phyloP scores from a whole-genome alignment of 805 yeast species.

The Geotrichum ghanense region DNA sequence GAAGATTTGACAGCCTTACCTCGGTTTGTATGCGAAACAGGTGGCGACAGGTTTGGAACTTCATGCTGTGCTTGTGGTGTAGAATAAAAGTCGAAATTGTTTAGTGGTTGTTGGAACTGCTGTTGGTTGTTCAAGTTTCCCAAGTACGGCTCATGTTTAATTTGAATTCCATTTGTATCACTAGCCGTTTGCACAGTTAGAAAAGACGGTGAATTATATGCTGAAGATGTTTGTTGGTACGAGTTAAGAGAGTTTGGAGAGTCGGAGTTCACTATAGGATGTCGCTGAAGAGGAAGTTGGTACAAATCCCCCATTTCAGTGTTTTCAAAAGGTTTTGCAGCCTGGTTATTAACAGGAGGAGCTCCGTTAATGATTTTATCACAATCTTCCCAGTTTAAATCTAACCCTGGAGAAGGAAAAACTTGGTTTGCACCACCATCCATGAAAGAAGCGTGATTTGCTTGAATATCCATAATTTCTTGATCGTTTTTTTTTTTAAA shows the following conservation, averaged over 20 bases:
- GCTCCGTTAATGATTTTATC: background rate
- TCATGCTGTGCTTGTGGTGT: background rate
- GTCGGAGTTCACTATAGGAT: background rate
- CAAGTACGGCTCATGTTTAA: background rate
- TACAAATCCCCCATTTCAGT: background rate
- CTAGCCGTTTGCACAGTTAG: background rate
- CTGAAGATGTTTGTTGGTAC: background rate
- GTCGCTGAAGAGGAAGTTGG: background rate
- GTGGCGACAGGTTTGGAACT: background rate
- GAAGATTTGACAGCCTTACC: background rate
- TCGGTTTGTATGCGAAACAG: background rate
- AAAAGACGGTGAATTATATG: background rate
- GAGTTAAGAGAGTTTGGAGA: background rate
- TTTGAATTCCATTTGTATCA: background rate
- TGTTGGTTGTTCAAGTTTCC: background rate
- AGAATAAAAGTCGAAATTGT: no score
- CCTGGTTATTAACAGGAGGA: background rate
- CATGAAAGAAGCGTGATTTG: background rate
- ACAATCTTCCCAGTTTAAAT: background rate
- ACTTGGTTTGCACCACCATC: background rate
- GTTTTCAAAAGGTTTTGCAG: background rate
- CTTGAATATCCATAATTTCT: background rate
- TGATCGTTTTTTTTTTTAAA: no score
- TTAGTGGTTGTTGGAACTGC: no score
- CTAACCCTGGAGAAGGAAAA: background rate